A percentile compares a stretch with the other conserved stretches of the same genome.
Conservation (phyloP, 2,329 filamentous ascomycete genomes). For the Colletotrichum australisinense region DNA sequence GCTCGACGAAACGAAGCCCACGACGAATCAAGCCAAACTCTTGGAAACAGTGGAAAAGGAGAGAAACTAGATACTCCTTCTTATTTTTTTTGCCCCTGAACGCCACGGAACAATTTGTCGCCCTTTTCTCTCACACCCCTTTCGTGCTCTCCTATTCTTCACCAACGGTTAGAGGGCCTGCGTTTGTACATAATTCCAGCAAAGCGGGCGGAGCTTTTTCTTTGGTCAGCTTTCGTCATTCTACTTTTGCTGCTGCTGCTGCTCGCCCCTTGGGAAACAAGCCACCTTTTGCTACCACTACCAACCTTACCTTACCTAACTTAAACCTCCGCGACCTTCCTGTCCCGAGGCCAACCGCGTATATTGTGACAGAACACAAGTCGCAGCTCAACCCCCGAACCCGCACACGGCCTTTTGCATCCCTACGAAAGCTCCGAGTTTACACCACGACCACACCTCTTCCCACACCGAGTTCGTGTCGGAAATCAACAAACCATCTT, state of each 20-base stretch:
- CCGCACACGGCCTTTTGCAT: background rate
- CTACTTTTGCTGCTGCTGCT: background rate
- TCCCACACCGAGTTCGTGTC: background rate
- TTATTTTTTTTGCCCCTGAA: background rate
- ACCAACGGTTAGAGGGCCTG: background rate
- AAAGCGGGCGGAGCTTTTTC: constrained; percentile 11
- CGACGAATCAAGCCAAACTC: background rate
- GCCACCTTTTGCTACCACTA: constrained; percentile 27
- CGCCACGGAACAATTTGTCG: background rate
- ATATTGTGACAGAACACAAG: constrained; percentile 10
- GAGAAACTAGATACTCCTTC: background rate
- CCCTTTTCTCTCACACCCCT: background rate
- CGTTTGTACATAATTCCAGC: constrained; percentile 15
- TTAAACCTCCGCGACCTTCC: constrained; percentile 11
- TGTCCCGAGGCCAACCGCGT: constrained; percentile 32
- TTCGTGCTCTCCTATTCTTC: background rate
- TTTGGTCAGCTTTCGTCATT: constrained; percentile 5
- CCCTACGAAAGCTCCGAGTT: background rate
- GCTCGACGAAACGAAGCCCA: constrained; percentile 17
- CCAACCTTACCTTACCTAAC: constrained; percentile 6
- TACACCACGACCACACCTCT: background rate
- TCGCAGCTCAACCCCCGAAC: constrained; percentile 17
- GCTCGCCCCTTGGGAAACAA: constrained; percentile 26
- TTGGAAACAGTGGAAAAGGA: background rate
- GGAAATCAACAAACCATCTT: constrained; percentile 31